phyloP scores from a whole-genome alignment of 257 asterid genomes.

The Cynanchum wilfordii region DNA sequence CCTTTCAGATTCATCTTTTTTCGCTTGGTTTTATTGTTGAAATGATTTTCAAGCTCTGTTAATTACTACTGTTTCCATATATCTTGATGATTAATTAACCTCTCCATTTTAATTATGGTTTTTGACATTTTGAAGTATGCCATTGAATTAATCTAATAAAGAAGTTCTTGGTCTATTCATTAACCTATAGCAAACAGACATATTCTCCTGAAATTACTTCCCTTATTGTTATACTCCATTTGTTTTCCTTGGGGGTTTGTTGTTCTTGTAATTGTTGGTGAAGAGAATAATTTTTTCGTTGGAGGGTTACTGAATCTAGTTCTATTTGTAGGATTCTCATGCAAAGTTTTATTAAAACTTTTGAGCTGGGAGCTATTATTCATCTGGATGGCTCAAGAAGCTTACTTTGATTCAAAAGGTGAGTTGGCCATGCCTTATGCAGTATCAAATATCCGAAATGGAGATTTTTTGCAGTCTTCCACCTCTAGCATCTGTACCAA shows the following conservation, averaged over 20 bases:
- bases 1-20: not conserved
- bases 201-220: not conserved
- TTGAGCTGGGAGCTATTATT: slow-evolving; percentile 2
- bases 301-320: not conserved
- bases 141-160: not conserved
- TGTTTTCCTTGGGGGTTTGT: not conserved
- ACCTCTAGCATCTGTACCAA: slow-evolving; percentile 17
- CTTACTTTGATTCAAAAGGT: slow-evolving; percentile 19
- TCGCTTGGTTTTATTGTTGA: not conserved
- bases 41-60: not conserved
- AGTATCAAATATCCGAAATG: slow-evolving; percentile 18
- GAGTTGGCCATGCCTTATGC: slow-evolving; percentile 15
- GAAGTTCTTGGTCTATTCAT: not conserved
- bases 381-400: slow-evolving; percentile 31
- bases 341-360: not conserved
- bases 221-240: not conserved
- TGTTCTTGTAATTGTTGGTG: not conserved
- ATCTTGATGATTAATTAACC: not conserved
- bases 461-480: slow-evolving; percentile 27
- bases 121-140: not conserved
- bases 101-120: not conserved
- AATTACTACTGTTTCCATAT: not conserved
- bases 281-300: not conserved
- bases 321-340: slow-evolving; percentile 14
- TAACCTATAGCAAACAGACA: not conserved